phyloP scores from a whole-genome alignment of 2,329 filamentous ascomycete genomes.

The Beauveria varroae region DNA sequence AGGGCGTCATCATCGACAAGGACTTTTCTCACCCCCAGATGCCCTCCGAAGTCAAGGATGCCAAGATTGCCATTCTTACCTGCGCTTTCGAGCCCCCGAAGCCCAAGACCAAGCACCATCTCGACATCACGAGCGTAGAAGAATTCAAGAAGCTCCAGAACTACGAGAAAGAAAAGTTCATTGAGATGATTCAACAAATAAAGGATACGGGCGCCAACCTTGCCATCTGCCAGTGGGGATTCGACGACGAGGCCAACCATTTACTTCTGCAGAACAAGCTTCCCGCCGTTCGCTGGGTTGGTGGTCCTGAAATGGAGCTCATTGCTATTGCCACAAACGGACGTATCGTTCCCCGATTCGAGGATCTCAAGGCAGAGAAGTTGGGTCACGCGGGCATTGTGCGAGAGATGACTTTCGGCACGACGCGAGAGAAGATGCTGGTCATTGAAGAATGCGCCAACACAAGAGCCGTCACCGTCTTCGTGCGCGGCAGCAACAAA shows the following conservation, averaged over 20 bases:
- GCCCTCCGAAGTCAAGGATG: slow-evolving; percentile 89
- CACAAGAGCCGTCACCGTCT: slow-evolving; percentile 90
- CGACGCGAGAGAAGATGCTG: slow-evolving; percentile 97
- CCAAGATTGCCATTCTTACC: slow-evolving; percentile 94
- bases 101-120: slow-evolving; percentile 99
- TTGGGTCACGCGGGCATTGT: slow-evolving; percentile 85
- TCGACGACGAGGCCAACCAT: slow-evolving; percentile 98
- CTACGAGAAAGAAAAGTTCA: slow-evolving; percentile 94
- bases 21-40: slow-evolving; percentile 99
- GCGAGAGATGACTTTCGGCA: slow-evolving; percentile 92
- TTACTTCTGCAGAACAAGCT: slow-evolving; percentile 91
- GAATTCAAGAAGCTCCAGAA: slow-evolving; percentile 97
- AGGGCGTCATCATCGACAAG: slow-evolving; percentile 98
- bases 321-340: slow-evolving; percentile 98
- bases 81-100: slow-evolving; percentile 98
- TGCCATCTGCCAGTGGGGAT: slow-evolving; percentile 98
- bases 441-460: slow-evolving; percentile 99
- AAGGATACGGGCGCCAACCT: slow-evolving; percentile 96
- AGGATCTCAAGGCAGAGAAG: slow-evolving; percentile 87
- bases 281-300: slow-evolving; percentile 95
- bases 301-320: slow-evolving; percentile 94
- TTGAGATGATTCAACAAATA: slow-evolving; percentile 98
- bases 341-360: slow-evolving; percentile 93
- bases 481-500: slow-evolving; percentile 97
- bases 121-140: slow-evolving; percentile 93